Evolutionary conservation across 83 land plant species (phyloP).

Genomic region (Larix sibirica): DNA sequence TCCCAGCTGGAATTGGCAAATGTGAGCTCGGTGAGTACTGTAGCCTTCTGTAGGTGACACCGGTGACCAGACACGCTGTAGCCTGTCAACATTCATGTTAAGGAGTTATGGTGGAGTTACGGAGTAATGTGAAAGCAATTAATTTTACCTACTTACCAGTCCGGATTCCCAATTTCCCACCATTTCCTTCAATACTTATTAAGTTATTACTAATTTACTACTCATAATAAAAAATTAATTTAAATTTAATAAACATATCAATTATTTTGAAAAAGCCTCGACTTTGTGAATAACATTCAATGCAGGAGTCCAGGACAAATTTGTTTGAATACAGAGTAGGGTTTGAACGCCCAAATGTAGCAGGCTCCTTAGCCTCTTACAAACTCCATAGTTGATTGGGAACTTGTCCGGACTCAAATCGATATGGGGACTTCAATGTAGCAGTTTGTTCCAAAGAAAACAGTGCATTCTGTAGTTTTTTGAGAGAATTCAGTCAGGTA

Average conservation of each 20-base stretch:
- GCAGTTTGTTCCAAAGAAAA: not conserved
- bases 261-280: not conserved
- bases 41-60: too few relatives aligned
- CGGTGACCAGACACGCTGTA: too few relatives aligned
- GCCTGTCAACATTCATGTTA: too few relatives aligned
- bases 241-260: not conserved
- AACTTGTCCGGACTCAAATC: not conserved
- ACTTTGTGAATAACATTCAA: not conserved
- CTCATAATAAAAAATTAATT: not conserved
- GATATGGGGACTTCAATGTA: not conserved
- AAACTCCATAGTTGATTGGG: too few relatives aligned
- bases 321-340: conserved; percentile 6
- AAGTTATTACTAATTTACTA: too few relatives aligned
- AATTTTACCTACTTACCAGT: too few relatives aligned
- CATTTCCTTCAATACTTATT: not conserved
- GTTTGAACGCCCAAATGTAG: conserved; percentile 5
- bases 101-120: too few relatives aligned
- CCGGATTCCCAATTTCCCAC: too few relatives aligned
- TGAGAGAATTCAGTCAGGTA: not conserved
- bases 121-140: too few relatives aligned
- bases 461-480: not conserved
- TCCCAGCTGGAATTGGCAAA: too few relatives aligned
- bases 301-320: not conserved
- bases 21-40: too few relatives aligned
- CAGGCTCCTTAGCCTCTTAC: not conserved